Conservation (phyloP, 75 land plant genomes). For the Chamaecyparis obtusa region DNA sequence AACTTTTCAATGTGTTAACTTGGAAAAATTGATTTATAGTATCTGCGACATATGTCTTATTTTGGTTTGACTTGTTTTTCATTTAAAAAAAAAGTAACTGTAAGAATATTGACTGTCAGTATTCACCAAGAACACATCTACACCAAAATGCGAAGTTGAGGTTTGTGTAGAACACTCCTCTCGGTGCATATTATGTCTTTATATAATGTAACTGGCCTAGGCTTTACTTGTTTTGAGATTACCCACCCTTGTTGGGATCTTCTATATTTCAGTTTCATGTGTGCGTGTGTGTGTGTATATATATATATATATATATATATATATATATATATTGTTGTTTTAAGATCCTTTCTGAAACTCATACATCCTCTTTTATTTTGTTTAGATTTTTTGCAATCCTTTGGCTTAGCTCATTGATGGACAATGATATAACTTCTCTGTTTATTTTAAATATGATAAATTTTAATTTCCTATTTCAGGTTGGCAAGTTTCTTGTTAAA, state of each 20-base stretch:
- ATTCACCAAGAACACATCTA: not conserved
- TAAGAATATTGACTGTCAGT: not conserved
- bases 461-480: slow-evolving; percentile 21
- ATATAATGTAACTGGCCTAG: not conserved
- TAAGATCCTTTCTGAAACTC: not conserved
- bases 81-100: too few species aligned
- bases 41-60: not conserved
- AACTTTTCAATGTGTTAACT: not conserved
- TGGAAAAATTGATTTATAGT: too few species aligned
- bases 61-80: too few species aligned
- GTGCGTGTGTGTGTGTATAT: too few species aligned
- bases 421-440: not conserved
- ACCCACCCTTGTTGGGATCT: too few species aligned
- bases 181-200: not conserved
- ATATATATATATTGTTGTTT: not conserved
- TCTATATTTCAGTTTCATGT: too few species aligned
- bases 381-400: not conserved
- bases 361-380: not conserved
- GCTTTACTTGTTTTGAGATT: not conserved
- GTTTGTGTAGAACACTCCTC: not conserved
- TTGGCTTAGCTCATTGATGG: not conserved
- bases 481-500: slow-evolving; percentile 37
- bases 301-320: too few species aligned
- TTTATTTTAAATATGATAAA: not conserved
- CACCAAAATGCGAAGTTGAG: not conserved